Evolutionary conservation across 2,329 filamentous ascomycete species (phyloP), one percentile per base, ranked within the genome.

Genomic region (Paramyrothecium roridum): DNA sequence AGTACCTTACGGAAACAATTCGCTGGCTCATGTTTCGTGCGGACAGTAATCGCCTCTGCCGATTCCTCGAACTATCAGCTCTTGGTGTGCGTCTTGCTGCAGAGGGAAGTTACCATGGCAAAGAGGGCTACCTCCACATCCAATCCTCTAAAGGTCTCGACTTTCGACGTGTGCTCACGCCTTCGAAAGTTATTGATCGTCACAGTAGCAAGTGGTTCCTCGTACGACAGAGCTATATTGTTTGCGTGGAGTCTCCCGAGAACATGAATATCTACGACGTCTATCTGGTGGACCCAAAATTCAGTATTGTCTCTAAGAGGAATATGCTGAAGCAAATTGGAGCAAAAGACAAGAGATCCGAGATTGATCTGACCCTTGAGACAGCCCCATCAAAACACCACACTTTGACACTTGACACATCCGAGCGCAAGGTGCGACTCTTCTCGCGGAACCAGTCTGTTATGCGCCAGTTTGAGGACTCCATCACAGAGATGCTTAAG

Each of bases 231-330:
- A 98, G 92, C 75, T 99, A 99, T 67, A 88, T 99, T 57, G 93
- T 96, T 48, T 97, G 93, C 63, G 93, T 98, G n/a, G 93, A 98
- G 69, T 97, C 95, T 0, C 95, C 95, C 0, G 93, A 98, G 70
- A 96, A 96, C 64, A 96, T 98, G 89, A 93, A 96, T 66, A 96
- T 98, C 34, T 97, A 96, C 70, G 96, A 99, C 73, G 95, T 99
- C 21, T 98, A 97, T 71, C 81, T 99, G n/a, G 90, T 98, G 23
- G 95, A 99, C 68, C 82, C 89, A 1, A 88, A 90, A 64, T 99
- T 99, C 73, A 80, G 83, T 52, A 86, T 97, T 51, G 86, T 92
- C 59, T 85, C 89, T 54, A 92, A 92, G 72, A 84, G 83, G 61
- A 80, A 75, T 62, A 80, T 81, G 57, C 68, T 82, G 17, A 80